phyloP scores from a whole-genome alignment of 441 rosid species.

The Eutrema salsugineum region DNA sequence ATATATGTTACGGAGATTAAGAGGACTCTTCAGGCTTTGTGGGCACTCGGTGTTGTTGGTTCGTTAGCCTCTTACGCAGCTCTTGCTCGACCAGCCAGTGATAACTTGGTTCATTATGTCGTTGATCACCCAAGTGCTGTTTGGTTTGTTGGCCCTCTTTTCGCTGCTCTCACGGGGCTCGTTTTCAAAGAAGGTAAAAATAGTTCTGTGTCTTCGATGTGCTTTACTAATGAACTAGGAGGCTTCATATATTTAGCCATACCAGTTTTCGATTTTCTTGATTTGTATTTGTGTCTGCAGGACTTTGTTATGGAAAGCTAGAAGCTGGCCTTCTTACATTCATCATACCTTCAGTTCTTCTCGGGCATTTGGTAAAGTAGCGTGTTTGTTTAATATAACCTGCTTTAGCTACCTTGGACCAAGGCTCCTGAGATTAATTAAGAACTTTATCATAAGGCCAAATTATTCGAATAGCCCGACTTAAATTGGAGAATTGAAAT shows the following conservation, averaged over 20 bases:
- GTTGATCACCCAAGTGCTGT: slow-evolving; percentile 57
- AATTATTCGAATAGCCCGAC: neutral
- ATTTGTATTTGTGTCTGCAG: slow-evolving; percentile 32
- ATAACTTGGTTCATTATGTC: slow-evolving; percentile 63
- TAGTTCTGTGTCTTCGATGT: neutral
- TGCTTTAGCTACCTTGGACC: neutral
- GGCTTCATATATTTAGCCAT: neutral
- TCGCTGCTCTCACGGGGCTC: slow-evolving; percentile 86
- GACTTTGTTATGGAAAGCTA: slow-evolving; percentile 93
- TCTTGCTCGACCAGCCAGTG: slow-evolving; percentile 72
- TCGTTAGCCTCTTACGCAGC: slow-evolving; percentile 55
- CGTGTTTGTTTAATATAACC: slow-evolving; percentile 1
- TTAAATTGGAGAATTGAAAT: slow-evolving; percentile 1
- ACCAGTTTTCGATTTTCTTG: slow-evolving; percentile 1
- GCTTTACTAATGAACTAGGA: neutral
- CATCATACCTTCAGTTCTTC: slow-evolving; percentile 80
- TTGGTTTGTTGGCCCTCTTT: slow-evolving; percentile 94
- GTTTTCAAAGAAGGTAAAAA: slow-evolving; percentile 93
- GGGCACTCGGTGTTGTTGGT: slow-evolving; percentile 83
- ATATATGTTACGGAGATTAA: slow-evolving; percentile 90
- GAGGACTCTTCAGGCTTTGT: slow-evolving; percentile 89
- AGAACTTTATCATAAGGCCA: neutral
- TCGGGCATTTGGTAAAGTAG: slow-evolving; percentile 79
- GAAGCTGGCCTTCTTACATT: slow-evolving; percentile 92
- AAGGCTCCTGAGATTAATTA: neutral